Evolutionary conservation across 2,329 filamentous ascomycete species (phyloP).

Genomic region (Talaromyces sp.): DNA sequence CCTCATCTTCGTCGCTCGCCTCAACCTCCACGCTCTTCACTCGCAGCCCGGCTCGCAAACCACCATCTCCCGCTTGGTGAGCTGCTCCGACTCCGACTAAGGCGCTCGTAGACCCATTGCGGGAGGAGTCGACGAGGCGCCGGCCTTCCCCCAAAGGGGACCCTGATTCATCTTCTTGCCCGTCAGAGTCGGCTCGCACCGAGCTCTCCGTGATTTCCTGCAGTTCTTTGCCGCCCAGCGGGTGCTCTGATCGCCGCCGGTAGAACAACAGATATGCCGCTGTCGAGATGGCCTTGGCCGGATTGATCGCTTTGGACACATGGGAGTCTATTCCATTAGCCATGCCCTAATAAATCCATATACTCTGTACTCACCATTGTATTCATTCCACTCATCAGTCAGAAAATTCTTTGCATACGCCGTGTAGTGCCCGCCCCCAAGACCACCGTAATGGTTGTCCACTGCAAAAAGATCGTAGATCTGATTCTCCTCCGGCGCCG

Average conservation of each 20-base stretch:
- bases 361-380: conserved; percentile 64
- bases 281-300: conserved; percentile 62
- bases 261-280: conserved; percentile 95
- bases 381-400: conserved; percentile 88
- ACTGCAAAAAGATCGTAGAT: conserved; percentile 93
- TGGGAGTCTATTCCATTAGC: conserved; percentile 61
- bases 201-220: conserved; percentile 65
- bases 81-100: conserved; percentile 71
- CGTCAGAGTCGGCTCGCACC: conserved; percentile 46
- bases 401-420: conserved; percentile 90
- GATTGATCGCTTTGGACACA: conserved; percentile 59
- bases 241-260: conserved; percentile 70
- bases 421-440: conserved; percentile 94
- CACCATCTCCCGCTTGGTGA: conserved; percentile 62
- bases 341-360: conserved; percentile 27
- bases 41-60: conserved; percentile 45
- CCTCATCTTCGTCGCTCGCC: conserved; percentile 18
- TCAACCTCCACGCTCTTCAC: conserved; percentile 27
- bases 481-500: conserved; percentile 74
- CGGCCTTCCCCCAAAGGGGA: conserved; percentile 72
- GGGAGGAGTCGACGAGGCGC: conserved; percentile 84
- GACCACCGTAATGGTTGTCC: conserved; percentile 89
- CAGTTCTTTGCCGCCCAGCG: conserved; percentile 75
- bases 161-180: conserved; percentile 40
- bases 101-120: conserved; percentile 86